Base-by-base conservation (phyloP, 345 rosid species). In the Eucalyptus polyanthemos region DNA sequence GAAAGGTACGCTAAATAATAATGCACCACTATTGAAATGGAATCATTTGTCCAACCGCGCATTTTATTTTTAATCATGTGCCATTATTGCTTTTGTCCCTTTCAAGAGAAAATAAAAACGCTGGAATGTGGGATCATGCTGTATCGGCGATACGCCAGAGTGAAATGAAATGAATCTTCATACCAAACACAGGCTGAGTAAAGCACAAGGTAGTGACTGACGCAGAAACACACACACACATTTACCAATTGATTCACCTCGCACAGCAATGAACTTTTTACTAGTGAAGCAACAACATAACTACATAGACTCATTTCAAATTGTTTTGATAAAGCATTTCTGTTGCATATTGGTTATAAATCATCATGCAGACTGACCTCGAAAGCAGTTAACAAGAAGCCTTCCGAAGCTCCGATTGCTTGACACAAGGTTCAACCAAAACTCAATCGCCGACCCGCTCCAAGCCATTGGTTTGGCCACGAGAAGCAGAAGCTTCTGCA, bases 401-500 rank as follows among this genome's bases (percentile, higher is more conserved):
- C 86, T 60, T 85, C 72, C 58, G 45, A 92, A 58, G 90, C 88
- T 87, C 22, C 89, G 89, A 88, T 97, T 96, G 47, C 29, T 49
- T 7, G 93, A 89, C 80, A 94, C n/a, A 42, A 97, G 91, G 91
- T 95, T 95, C 62, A 97, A 90, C 85, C 89, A 88, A 54, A 90
- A 90, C 90, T 95, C 96, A 2, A 90, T 7, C 1, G 25, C 21
- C 14, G 95, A 91, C 16, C 99, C 99, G 34, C 91, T 2, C 87
- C 44, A 13, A 19, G 94, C 89, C 90, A 95, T 17, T 22, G 94
- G 95, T 86, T 88, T 92, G 13, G 96, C 91, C 60, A 92, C 40
- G 8, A 89, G 56, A 17, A 12, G 89, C 62, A 96, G 90, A 87
- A 93, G 16, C 88, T 94, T 93, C 89, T 94, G 97, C 40, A 47